Evolutionary conservation across 176 grass and related monocot species (phyloP), one percentile per base, ranked within the genome.

Genomic region (Tillandsia leiboldiana): DNA sequence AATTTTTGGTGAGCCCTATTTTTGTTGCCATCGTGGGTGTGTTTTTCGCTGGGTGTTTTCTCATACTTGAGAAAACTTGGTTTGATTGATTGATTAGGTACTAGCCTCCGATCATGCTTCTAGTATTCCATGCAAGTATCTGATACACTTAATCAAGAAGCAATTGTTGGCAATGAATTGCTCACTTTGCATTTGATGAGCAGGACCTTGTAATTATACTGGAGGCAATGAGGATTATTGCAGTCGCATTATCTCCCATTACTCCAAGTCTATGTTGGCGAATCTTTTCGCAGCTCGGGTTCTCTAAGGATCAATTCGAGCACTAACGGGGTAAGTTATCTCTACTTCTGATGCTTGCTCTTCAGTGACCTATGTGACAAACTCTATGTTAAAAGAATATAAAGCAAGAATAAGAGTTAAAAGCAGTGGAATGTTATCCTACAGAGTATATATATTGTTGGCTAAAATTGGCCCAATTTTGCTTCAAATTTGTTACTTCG

Each of bases 141-240:
- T 70, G 50, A 8, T 3, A 12, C 51, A 17, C 18, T 71, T 70
- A 12, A 13, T 56, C 69, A 63, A 24, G 20, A 42, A 42, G 33
- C 33, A 1, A 42, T 42, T 42, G 33, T 42, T 1, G 33, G 33
- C 7, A 42, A 42, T 7, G 33, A 51, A 48, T 22, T 72, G 14
- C 28, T 58, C n/a, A 15, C 22, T 67, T 10, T 84, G 27, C 26
- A 58, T 17, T 73, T 77, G 49, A n/a, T 78, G 26, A 80, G 24
- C 81, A 97, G 93, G 93, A 97, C 74, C 93, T 97, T 81, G 89
- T 92, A 13, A 78, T 90, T 76, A 92, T 97, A 83, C 70, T 96
- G 71, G 93, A 97, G 74, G 62, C 86, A 58, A 78, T 92, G 86
- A 97, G 93, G 77, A 97, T 97, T 79, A 90, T 92, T 80, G 89